phyloP scores from a whole-genome alignment of 2,329 filamentous ascomycete genomes.

The Fusarium solani-melongenae region DNA sequence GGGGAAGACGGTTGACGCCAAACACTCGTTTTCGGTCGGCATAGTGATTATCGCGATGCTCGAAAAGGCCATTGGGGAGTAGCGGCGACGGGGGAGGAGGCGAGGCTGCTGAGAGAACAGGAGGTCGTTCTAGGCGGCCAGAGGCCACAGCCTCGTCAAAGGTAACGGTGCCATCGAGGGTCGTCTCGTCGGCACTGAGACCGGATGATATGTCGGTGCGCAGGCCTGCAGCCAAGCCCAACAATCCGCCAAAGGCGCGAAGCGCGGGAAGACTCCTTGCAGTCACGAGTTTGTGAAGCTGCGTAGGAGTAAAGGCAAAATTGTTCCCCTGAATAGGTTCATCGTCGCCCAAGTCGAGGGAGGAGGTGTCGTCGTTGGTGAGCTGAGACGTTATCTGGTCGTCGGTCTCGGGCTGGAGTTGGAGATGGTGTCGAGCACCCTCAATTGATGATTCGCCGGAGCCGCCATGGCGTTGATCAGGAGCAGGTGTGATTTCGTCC shows the following conservation, averaged over 20 bases:
- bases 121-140: conserved; percentile 46
- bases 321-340: conserved; percentile 51
- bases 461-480: conserved; percentile 33
- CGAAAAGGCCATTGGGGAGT: conserved; percentile 45
- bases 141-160: conserved; percentile 62
- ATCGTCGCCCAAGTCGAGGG: conserved; percentile 43
- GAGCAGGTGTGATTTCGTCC: conserved; percentile 45
- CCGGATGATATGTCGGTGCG: conserved; percentile 60
- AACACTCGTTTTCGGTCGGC: conserved; percentile 76
- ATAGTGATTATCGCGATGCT: conserved; percentile 42
- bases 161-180: conserved; percentile 56
- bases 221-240: conserved; percentile 63
- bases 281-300: conserved; percentile 65
- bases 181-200: conserved; percentile 61
- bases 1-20: conserved; percentile 67
- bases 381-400: conserved; percentile 13
- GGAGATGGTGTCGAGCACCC: conserved; percentile 15
- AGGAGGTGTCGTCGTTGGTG: conserved; percentile 7
- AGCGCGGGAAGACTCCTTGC: conserved; percentile 61
- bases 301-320: conserved; percentile 65
- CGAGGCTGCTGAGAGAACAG: conserved; percentile 35
- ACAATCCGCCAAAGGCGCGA: conserved; percentile 63
- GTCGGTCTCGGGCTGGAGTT: conserved; percentile 11
- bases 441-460: conserved; percentile 28
- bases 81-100: conserved; percentile 36